Conservation (phyloP, 106 monocot genomes). For the Cymbidium sinense region DNA sequence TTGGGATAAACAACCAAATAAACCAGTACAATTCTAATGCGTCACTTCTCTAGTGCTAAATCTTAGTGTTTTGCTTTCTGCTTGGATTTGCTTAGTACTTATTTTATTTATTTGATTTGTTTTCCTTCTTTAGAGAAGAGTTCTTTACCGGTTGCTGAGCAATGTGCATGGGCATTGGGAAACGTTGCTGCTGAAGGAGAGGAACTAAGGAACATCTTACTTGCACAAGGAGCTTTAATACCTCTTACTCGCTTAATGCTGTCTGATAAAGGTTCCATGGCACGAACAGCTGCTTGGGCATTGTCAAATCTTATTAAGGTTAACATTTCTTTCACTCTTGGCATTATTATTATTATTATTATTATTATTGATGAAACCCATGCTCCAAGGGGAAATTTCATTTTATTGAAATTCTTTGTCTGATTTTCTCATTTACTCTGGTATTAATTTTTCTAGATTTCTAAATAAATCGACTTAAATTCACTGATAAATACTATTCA, state of each 20-base stretch:
- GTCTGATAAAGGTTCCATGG: constrained; percentile 69
- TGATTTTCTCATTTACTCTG: background rate
- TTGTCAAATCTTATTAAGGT: constrained; percentile 99
- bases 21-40: background rate
- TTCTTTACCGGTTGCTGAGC: constrained; percentile 77
- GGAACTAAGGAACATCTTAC: constrained; percentile 72
- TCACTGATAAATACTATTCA: background rate
- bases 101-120: constrained; percentile 6
- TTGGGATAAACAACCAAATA: background rate
- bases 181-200: constrained; percentile 96
- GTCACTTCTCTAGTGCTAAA: background rate
- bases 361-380: background rate
- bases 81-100: background rate
- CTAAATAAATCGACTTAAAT: background rate
- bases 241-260: constrained; percentile 84
- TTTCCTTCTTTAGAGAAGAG: constrained; percentile 66
- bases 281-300: constrained; percentile 92
- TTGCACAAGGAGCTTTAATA: constrained; percentile 76
- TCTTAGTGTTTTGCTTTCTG: background rate
- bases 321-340: background rate
- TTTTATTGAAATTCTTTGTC: background rate
- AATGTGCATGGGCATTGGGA: constrained; percentile 98
- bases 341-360: background rate
- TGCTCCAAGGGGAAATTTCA: background rate
- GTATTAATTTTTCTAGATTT: background rate